Evolutionary conservation across 2,329 filamentous ascomycete species (phyloP), one percentile per base, ranked within the genome.

Genomic region (Trichoderma afroharzianum): DNA sequence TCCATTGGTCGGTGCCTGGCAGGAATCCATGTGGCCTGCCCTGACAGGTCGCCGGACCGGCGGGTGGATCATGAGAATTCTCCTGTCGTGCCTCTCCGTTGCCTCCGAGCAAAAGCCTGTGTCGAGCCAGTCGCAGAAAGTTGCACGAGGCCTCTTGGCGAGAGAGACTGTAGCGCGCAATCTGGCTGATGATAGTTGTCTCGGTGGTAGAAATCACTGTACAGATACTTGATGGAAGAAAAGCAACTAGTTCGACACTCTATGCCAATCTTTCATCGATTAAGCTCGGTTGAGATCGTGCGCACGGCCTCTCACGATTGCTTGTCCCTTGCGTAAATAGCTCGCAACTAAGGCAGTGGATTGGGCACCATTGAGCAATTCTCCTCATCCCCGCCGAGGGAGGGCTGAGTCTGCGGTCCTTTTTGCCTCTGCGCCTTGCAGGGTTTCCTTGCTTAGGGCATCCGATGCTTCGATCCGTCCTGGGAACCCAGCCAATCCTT

Each of bases 1-100:
- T 61, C 73, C 71, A 82, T 82, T 83, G 81, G 82, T 61, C 74
- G 81, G 82, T 83, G 80, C 82, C 82, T 83, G 81, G 79, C 80
- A 80, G 77, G 28, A 72, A 72, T 76, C 79, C 80, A 82, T 82
- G 80, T 82, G 81, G 80, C 77, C 74, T 74, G 76, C 77, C 77
- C 76, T 81, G 76, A 81, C 79, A 81, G 80, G 81, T 53, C 39
- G 30, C 58, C 39, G 30, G 47, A 59, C 64, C 66, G 66, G 67
- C 28, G 55, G 26, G 64, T 70, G 70, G 70, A 68, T 59, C 70
- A 53, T 63, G 55, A 68, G 63, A 68, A 53, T 69, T 62, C 57
- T 30, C 47, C 47, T 68, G 55, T 30, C 18, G 43, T 70, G 39
- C 67, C 67, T 62, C 30, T 50, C 67, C 68, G 68, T 6, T 61